phyloP scores from a whole-genome alignment of 2,329 filamentous ascomycete species.

The Trichoderma sp. region DNA sequence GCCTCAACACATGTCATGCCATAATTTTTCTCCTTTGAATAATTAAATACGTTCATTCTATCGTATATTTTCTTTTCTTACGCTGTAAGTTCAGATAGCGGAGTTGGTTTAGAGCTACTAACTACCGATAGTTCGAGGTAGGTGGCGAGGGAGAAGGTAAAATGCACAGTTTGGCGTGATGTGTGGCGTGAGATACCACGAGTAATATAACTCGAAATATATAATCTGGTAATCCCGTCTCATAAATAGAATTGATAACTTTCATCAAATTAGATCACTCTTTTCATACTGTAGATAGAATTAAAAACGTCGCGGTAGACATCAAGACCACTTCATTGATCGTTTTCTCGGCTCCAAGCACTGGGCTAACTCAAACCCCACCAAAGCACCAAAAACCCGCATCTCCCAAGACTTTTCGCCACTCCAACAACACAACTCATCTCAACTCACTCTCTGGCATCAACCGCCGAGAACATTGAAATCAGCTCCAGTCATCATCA shows the following conservation, averaged over 20 bases:
- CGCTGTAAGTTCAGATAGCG: background rate
- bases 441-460: background rate
- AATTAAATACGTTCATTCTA: background rate
- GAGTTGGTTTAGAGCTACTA: background rate
- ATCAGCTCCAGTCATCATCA: background rate
- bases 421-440: background rate
- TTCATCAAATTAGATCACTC: background rate
- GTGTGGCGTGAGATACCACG: background rate
- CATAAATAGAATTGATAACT: background rate
- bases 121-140: no score
- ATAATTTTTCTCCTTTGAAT: background rate
- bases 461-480: background rate
- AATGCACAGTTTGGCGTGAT: background rate
- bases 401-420: background rate
- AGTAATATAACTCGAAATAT: background rate
- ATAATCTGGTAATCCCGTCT: background rate
- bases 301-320: background rate
- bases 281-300: background rate
- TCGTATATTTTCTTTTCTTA: background rate
- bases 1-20: background rate
- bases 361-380: background rate
- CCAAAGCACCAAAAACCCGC: constrained; percentile 12
- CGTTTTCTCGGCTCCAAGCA: background rate
- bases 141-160: background rate
- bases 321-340: background rate